Base-by-base conservation (phyloP, 768 basidiomycete species). In the Inosperma sp. region DNA sequence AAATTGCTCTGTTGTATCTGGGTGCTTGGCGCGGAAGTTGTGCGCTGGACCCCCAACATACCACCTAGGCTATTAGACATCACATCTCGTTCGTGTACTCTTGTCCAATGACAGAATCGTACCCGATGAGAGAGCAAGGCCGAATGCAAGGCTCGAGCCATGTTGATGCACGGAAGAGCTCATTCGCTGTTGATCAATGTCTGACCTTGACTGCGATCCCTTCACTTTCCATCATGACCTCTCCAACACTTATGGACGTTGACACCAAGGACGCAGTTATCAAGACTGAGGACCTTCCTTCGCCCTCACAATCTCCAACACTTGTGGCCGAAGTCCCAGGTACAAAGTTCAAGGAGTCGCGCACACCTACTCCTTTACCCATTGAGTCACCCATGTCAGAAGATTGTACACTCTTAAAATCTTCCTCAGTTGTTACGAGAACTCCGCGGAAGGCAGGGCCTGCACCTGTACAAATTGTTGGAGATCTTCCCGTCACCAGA, bases 401-500 rank as follows among this genome's bases (percentile, higher is more conserved):
- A 39, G 62, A 66, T 65, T 70, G 59, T 53, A 59, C 64, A 44
- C 58, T 59, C n/a, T 70, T 73, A 49, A 67, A 66, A 52, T 65
- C 72, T 37, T 59, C 73, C 19, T 72, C 75, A n/a, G 63, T 67
- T 21, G 50, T 65, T 29, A 59, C 65, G 52, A 59, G 61, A 49
- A 58, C 55, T 35, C 49, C 62, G 27, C 69, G 68, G 60, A 75
- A 79, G 61, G 54, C 72, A 37, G 52, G 67, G 35, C 64, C 68
- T 30, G 50, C 61, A 27, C 56, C 66, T 17, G 76, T 78, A 14
- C 88, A 88, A 71, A 79, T 96, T 62, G 89, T 97, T 56, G 79
- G 79, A 6, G 73, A 92, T 69, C 79, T 96, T 40, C 89, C 92
- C 8, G 66, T 78, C 39, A 93, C 92, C 25, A 82, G 86, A 60